Base-by-base conservation (phyloP, 331 rosid genomes). In the Telfairia occidentalis region DNA sequence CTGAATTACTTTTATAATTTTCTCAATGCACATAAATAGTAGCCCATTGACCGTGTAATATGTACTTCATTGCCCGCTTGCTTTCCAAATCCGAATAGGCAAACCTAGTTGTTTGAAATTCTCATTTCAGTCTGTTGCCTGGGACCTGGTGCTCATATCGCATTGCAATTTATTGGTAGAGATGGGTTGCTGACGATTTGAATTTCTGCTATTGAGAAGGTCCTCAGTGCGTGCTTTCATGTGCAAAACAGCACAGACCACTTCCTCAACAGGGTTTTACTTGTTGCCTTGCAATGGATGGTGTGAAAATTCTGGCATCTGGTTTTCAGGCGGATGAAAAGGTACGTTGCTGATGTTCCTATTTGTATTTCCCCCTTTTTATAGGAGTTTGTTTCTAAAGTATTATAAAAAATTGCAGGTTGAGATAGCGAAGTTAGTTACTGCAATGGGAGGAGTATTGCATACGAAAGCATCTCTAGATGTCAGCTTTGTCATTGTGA, bases 261-360 rank as follows among this genome's bases (percentile, higher is more conserved):
- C 82, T 94, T 40, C 96, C 98, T 69, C 86, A 85, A 80, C 90
- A 84, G 81, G 86, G 87, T 12, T 94, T 85, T 83, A 86, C 96
- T 76, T 94, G 98, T 81, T 94, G 97, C 90, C 90, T 89, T 80
- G 90, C 97, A 30, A 84, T 94, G 97, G 96, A 90, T 63, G 96
- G 96, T 79, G 92, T 91, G 75, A 94, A 88, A 82, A 83, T 94
- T 29, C 95, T 94, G 53, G 96, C 96, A 34, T 94, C 98, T 37
- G 97, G 98, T 76, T 94, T 94, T 75, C 89, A 86, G 69, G 80
- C 16, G 4, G 90, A 87, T 5, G 98, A 94, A 85, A 94, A 87
- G 97, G 96, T 89, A 82, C 48, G 43, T 12, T 73, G 54, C 74
- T 77, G 80, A 46, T 77, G 71, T 60, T 57, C 55, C 55, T 18